Percentiles rank a stretch among this genome's conserved stretches.
Evolutionary conservation across 2,329 filamentous ascomycete species (phyloP).

Genomic region (Calonectria crousiana): DNA sequence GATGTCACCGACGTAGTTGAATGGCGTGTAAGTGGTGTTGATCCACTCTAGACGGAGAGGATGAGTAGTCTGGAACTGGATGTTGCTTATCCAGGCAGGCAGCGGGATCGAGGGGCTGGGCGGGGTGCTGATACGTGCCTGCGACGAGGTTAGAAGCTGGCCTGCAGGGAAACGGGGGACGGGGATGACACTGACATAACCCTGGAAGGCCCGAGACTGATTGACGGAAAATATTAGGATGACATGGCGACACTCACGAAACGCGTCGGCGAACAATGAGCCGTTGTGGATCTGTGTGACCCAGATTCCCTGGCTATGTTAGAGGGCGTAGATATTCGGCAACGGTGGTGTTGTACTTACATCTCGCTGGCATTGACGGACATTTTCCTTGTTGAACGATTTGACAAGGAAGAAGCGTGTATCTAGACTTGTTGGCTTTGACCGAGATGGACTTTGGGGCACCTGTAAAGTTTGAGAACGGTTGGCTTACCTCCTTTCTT

Average conservation of each 20-base stretch:
- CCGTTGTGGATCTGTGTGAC: neutral
- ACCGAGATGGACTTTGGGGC: neutral
- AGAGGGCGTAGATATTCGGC: neutral
- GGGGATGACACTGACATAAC: neutral
- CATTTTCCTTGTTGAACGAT: neutral
- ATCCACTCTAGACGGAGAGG: neutral
- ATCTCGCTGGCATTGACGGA: neutral
- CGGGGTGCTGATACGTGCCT: neutral
- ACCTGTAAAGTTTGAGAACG: neutral
- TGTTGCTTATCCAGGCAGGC: neutral
- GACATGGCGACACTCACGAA: neutral
- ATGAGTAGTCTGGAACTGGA: neutral
- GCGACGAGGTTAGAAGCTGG: neutral
- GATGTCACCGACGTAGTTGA: neutral
- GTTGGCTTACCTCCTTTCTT: neutral
- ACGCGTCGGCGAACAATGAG: neutral
- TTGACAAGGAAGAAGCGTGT: slow-evolving; percentile 5
- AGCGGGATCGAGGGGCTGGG: neutral
- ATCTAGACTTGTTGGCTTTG: neutral
- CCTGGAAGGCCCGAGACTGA: neutral
- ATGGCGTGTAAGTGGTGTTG: neutral
- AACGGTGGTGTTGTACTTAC: neutral
- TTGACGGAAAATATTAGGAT: neutral
- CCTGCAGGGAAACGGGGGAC: neutral
- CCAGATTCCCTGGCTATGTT: neutral